Evolutionary conservation across 345 rosid genomes (phyloP).

Genomic region (Erodium maritimum): DNA sequence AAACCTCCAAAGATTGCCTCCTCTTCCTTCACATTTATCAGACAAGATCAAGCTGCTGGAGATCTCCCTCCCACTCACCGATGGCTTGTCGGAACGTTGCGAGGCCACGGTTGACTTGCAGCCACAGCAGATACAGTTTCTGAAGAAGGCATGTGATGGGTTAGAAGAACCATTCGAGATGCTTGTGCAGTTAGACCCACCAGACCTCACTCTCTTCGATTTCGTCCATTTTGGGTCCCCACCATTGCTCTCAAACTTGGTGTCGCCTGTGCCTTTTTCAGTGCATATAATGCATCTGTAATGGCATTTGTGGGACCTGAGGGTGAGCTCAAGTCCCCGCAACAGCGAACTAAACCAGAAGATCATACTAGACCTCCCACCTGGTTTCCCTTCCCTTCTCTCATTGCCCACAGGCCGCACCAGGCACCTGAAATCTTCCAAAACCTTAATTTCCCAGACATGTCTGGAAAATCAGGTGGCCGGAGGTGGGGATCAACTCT

Average conservation of each 20-base stretch:
- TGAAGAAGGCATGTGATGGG: conserved; percentile 14
- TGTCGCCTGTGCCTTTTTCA: conserved; percentile 10
- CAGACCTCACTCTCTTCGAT: conserved; percentile 14
- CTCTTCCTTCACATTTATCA: conserved; percentile 2
- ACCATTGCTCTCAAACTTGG: conserved; percentile 10
- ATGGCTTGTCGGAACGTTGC: conserved; percentile 14
- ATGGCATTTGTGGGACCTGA: conserved; percentile 17
- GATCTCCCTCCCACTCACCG: conserved; percentile 10
- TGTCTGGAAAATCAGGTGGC: conserved; percentile 11
- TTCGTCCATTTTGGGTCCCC: conserved; percentile 18
- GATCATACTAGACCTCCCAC: conserved; percentile 10
- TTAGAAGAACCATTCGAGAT: conserved; percentile 10
- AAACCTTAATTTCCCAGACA: conserved; percentile 8
- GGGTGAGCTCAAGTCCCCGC: conserved; percentile 10
- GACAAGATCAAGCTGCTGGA: conserved; percentile 10
- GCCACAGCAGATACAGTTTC: conserved; percentile 8
- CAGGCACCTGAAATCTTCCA: conserved; percentile 11
- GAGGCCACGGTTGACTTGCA: conserved; percentile 22
- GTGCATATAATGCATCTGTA: conserved; percentile 14
- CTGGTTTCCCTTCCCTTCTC: conserved; percentile 13
- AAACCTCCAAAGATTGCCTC: conserved; percentile 19
- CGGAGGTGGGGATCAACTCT: conserved; percentile 14
- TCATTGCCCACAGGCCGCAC: conserved; percentile 9
- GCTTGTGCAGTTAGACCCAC: conserved; percentile 9
- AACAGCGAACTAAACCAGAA: conserved; percentile 7